Percentiles rank a stretch among this genome's conserved stretches.
phyloP scores from a whole-genome alignment of 2,329 filamentous ascomycete genomes.

The Penicillium sp. region DNA sequence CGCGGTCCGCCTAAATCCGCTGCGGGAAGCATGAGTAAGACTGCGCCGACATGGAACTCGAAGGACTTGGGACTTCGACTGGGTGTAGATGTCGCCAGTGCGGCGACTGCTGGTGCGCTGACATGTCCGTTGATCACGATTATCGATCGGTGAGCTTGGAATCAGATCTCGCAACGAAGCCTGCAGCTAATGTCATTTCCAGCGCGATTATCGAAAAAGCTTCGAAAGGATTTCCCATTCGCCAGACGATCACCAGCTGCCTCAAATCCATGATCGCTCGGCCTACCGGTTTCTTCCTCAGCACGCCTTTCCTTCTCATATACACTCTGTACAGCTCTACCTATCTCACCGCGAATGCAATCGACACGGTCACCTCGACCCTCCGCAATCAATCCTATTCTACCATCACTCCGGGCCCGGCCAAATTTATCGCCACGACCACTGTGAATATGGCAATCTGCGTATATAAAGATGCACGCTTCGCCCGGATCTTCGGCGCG shows the following conservation, averaged over 20 bases:
- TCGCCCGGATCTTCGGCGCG: constrained; percentile 74
- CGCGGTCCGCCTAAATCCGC: not conserved
- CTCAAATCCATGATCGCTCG: constrained; percentile 37
- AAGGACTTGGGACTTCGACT: constrained; percentile 62
- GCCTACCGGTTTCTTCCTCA: constrained; percentile 42
- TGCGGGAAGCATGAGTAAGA: constrained; percentile 1
- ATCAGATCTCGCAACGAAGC: not conserved
- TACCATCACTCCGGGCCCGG: constrained; percentile 62
- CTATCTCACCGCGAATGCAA: constrained; percentile 78
- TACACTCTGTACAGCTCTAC: constrained; percentile 73
- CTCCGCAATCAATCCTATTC: constrained; percentile 51
- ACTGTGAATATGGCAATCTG: constrained; percentile 78
- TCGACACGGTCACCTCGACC: constrained; percentile 75
- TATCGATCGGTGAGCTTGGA: constrained; percentile 66
- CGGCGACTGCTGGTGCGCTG: constrained; percentile 63
- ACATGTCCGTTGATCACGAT: constrained; percentile 81
- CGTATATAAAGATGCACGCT: constrained; percentile 84
- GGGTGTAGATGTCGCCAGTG: constrained; percentile 62
- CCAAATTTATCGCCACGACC: constrained; percentile 76
- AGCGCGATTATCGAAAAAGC: constrained; percentile 49
- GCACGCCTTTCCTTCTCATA: constrained; percentile 47
- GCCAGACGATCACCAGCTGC: constrained; percentile 37
- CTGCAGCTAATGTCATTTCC: not conserved
- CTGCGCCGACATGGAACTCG: constrained; percentile 60
- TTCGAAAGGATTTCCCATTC: constrained; percentile 41